Conservation (phyloP, 1,284 basidiomycete species). For the Stereum hirsutum region DNA sequence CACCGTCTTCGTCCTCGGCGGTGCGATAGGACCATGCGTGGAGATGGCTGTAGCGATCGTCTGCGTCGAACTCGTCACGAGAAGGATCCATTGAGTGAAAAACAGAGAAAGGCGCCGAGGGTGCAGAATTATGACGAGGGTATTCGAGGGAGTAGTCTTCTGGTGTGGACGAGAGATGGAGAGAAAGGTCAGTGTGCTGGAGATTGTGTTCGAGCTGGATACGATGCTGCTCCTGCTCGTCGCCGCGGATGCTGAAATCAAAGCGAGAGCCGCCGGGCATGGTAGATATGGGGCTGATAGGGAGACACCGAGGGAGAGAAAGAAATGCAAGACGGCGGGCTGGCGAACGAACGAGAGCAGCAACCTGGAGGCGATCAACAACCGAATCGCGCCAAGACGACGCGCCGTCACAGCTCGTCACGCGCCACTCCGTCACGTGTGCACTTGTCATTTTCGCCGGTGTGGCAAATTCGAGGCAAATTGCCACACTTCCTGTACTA, state of each 20-base stretch:
- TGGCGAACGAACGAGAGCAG: constrained; percentile 1
- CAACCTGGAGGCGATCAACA: not conserved
- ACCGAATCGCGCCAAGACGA: constrained; percentile 6
- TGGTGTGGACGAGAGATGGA: constrained; percentile 45
- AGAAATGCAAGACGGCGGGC: constrained; percentile 3
- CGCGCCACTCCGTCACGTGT: constrained; percentile 2
- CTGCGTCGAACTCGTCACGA: constrained; percentile 43
- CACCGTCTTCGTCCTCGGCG: constrained; percentile 45
- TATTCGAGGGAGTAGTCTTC: constrained; percentile 50
- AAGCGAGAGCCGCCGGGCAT: constrained; percentile 16
- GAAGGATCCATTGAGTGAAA: constrained; percentile 54
- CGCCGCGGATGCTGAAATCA: constrained; percentile 46
- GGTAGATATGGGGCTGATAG: constrained; percentile 1
- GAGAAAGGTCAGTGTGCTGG: constrained; percentile 59
- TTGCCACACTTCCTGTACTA: not conserved
- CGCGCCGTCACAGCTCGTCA: constrained; percentile 19
- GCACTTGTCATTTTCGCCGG: too few relatives aligned
- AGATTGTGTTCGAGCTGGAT: constrained; percentile 69
- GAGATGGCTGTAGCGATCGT: constrained; percentile 35
- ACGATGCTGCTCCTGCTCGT: constrained; percentile 61
- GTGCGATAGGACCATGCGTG: constrained; percentile 60
- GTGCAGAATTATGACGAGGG: constrained; percentile 52
- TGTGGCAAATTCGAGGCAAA: too few relatives aligned
- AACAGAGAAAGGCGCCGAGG: constrained; percentile 35
- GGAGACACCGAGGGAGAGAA: constrained; percentile 3